These are phyloP conservation scores for Pseudotulostoma volvatum DNA, from an alignment of 495 filamentous ascomycete species.

Conservation along the genomic window DNA sequence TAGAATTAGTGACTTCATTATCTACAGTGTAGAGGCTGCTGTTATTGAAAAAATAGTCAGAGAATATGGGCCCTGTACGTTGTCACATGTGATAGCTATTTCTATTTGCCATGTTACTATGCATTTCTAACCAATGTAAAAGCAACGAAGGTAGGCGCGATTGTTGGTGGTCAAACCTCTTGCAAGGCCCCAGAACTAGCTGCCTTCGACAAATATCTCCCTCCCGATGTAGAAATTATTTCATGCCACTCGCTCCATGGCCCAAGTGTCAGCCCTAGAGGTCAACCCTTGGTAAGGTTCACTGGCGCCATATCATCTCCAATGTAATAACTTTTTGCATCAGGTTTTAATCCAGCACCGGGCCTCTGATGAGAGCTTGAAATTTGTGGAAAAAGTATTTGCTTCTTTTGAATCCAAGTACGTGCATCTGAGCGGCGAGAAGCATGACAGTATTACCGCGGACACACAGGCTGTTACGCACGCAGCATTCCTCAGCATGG, in stretches of 20 bases:
- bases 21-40: constrained; percentile 94
- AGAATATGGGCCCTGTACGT: constrained; percentile 80
- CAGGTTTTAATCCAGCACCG: constrained; percentile 83
- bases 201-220: constrained; percentile 81
- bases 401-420: constrained; percentile 65
- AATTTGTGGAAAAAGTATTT: constrained; percentile 63
- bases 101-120: too few relatives aligned
- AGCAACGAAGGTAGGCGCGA: constrained; percentile 88
- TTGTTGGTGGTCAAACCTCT: constrained; percentile 94
- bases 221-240: constrained; percentile 77
- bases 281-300: constrained; percentile 61
- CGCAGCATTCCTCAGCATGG: constrained; percentile 93
- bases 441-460: constrained; percentile 92
- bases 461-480: constrained; percentile 97
- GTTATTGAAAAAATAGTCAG: constrained; percentile 72
- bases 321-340: neutral
- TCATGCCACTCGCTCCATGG: constrained; percentile 96
- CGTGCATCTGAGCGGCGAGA: constrained; percentile 68
- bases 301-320: neutral
- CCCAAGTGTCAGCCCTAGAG: constrained; percentile 69
- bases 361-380: constrained; percentile 57
- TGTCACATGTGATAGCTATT: constrained; percentile 4
- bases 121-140: constrained; percentile 18
- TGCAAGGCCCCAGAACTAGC: constrained; percentile 95
- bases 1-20: constrained; percentile 85